Evolutionary conservation across 768 basidiomycete genomes (phyloP).

Genomic region (Collybia sordida): DNA sequence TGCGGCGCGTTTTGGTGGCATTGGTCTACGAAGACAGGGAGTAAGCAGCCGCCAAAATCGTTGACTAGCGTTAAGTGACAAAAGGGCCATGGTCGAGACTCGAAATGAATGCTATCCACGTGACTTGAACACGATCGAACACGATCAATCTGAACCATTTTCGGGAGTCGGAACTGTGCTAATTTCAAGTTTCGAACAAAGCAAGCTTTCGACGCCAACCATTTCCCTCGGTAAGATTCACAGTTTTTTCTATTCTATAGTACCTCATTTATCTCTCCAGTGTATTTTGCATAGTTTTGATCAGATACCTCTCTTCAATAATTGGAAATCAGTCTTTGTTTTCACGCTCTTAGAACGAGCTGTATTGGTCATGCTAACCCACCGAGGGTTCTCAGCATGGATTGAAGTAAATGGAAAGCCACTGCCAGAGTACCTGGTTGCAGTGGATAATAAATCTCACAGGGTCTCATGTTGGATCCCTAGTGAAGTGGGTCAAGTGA

Average conservation of each 20-base stretch:
- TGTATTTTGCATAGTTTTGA: not conserved
- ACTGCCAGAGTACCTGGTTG: constrained; percentile 57
- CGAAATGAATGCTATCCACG: not conserved
- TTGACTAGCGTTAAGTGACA: constrained; percentile 14
- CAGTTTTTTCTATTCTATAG: not conserved
- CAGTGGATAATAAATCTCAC: constrained; percentile 40
- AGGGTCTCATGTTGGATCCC: constrained; percentile 70
- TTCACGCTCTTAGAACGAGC: not conserved
- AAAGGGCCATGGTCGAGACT: too few relatives aligned
- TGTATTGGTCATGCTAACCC: constrained; percentile 42
- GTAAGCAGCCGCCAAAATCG: not conserved
- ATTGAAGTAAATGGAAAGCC: constrained; percentile 50
- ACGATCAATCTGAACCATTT: not conserved
- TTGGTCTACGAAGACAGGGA: constrained; percentile 11
- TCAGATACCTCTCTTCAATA: not conserved
- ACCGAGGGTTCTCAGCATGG: constrained; percentile 71
- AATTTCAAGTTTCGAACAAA: not conserved
- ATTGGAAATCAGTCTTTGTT: not conserved
- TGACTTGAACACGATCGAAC: constrained; percentile 3
- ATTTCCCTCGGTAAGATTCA: not conserved
- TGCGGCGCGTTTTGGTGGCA: constrained; percentile 17
- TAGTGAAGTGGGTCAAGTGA: constrained; percentile 57
- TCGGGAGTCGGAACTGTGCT: not conserved
- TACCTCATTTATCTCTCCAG: too few relatives aligned
- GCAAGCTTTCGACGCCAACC: not conserved